Conservation (phyloP, 345 rosid species). For the Gossypium australe region DNA sequence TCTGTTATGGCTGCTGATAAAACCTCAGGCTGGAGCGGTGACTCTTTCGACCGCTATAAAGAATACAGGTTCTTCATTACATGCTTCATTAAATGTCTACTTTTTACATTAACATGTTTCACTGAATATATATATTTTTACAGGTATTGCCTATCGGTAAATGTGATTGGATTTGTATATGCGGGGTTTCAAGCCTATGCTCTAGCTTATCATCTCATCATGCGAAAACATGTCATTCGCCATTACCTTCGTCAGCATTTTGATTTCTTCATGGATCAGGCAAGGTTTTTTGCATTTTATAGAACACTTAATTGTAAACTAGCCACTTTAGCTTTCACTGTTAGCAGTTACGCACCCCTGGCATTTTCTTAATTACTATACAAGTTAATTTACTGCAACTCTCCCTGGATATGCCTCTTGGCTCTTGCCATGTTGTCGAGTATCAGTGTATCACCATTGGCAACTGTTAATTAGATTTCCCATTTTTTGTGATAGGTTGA, state of each 20-base stretch:
- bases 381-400: background rate
- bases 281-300: conserved; percentile 17
- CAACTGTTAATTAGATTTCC: background rate
- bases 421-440: background rate
- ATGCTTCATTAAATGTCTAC: background rate
- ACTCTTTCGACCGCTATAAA: conserved; percentile 85
- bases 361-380: background rate
- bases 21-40: conserved; percentile 98
- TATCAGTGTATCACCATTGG: background rate
- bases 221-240: conserved; percentile 44
- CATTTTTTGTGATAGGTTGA: background rate
- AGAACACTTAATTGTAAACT: background rate
- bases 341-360: background rate
- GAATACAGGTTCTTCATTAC: conserved; percentile 63
- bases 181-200: conserved; percentile 69
- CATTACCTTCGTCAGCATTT: conserved; percentile 46
- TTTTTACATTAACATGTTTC: too few species aligned
- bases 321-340: background rate
- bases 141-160: conserved; percentile 87
- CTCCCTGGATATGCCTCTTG: background rate
- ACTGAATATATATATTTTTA: background rate
- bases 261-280: conserved; percentile 92
- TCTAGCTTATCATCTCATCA: conserved; percentile 46
- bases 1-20: conserved; percentile 92
- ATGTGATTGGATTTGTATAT: conserved; percentile 68